Evolutionary conservation across 192 early-diverging fungal species (phyloP), one percentile per base, ranked within the genome.

Genomic region (Haplosporangium gracile): DNA sequence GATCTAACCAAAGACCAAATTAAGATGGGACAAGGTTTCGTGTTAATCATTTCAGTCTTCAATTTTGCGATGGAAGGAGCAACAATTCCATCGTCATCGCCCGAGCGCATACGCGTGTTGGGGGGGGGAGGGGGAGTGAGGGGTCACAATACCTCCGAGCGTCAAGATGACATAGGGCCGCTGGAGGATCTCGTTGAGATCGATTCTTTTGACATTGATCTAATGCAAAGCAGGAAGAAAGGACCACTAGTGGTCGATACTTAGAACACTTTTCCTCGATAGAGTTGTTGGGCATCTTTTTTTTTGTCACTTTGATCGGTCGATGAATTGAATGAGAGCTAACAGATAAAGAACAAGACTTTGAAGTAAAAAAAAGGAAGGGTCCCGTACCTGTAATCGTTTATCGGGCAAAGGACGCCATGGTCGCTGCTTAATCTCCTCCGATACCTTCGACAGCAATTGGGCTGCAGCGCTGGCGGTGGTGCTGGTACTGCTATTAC

Each of bases 91-190:
- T 73, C 20, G 49, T 45, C 38, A 73, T 65, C 34, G 22, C 2
- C 57, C 47, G 7, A 63, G 49, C 49, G 20, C 16, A 51, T 51
- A 20, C 20, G 49, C 49, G 49, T 18, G 15, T 51, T 18, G 49
- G 16, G 42, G 13, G 42, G 13, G 42, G 39, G 18, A 55, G 4
- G 22, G 11, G 63, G 32, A 22, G 9, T 24, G 18, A 20, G 15
- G 34, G 57, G 22, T 74, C 79, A 75, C 68, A 79, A 22, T 85
- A 91, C 90, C 90, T 70, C 93, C 94, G 29, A 94, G 89, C 47
- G 92, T 90, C 11, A 94, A 76, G 2, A 93, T 85, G 11, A 95
- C 92, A 82, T 95, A 95, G 22, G 94, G 91, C 0, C 90, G 89
- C 74, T 88, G 93, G 26, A 94, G 82, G 22, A 92, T 85, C 20